Percentiles rank a stretch among this genome's conserved stretches.
These are phyloP conservation scores for Suhomyces canberraensis DNA, from an alignment of 805 yeast genomes.

Conservation along the genomic window DNA sequence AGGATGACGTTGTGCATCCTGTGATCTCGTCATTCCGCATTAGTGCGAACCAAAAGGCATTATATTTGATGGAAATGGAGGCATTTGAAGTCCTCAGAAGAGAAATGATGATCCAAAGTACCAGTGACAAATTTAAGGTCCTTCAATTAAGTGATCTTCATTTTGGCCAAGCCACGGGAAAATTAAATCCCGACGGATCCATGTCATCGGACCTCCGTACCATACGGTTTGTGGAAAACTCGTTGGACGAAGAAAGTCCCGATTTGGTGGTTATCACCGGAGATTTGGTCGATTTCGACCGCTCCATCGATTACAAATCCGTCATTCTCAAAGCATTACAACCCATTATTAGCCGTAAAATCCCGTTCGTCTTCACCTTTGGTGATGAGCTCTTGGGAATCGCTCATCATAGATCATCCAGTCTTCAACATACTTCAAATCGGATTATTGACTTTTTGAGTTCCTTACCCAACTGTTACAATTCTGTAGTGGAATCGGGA, in stretches of 20 bases:
- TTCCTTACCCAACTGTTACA: constrained; percentile 37
- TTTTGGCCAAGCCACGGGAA: constrained; percentile 31
- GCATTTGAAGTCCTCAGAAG: constrained; percentile 3
- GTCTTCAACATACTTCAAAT: background rate
- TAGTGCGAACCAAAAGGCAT: constrained; percentile 5
- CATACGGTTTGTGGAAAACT: constrained; percentile 24
- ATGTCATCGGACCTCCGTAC: constrained; percentile 31
- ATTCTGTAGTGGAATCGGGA: constrained; percentile 16
- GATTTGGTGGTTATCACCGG: constrained; percentile 40
- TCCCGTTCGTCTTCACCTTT: constrained; percentile 36
- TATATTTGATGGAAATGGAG: background rate
- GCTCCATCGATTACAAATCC: constrained; percentile 26
- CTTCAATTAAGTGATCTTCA: constrained; percentile 41
- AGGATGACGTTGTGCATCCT: constrained; percentile 6
- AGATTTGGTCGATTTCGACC: constrained; percentile 32
- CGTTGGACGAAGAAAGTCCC: constrained; percentile 27
- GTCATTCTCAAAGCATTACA: constrained; percentile 28
- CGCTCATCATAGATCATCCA: background rate
- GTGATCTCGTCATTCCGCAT: constrained; percentile 19
- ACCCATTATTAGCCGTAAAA: constrained; percentile 28
- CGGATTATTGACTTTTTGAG: constrained; percentile 25
- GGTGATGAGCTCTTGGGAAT: constrained; percentile 23
- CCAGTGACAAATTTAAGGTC: constrained; percentile 24
- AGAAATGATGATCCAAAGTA: background rate
- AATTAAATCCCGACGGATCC: constrained; percentile 13